phyloP scores from a whole-genome alignment of 148 eudicot species.

The Silene latifolia region DNA sequence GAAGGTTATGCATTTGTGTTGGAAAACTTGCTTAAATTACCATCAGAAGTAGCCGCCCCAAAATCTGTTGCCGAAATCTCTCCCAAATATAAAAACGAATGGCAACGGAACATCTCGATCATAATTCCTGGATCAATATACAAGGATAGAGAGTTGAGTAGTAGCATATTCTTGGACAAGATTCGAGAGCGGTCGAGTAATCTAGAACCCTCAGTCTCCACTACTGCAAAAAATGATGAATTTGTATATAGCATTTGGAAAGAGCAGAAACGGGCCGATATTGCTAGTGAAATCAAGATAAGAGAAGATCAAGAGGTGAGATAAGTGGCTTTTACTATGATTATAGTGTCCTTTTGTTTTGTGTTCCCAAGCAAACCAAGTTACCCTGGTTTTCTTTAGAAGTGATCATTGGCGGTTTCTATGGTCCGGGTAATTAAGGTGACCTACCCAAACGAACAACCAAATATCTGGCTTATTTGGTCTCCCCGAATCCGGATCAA shows the following conservation, averaged over 20 bases:
- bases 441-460: too few relatives aligned
- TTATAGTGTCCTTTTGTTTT: background rate
- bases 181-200: conserved; percentile 42
- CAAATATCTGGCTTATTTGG: too few relatives aligned
- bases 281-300: conserved; percentile 43
- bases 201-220: conserved; percentile 29
- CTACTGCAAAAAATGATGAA: conserved; percentile 34
- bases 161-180: conserved; percentile 38
- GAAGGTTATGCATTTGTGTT: conserved; percentile 70
- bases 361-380: background rate
- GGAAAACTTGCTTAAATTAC: conserved; percentile 55
- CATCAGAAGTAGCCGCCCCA: conserved; percentile 72
- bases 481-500: too few relatives aligned
- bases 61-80: conserved; percentile 52
- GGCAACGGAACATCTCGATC: conserved; percentile 63
- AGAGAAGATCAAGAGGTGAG: conserved; percentile 86
- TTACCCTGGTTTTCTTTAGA: background rate
- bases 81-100: conserved; percentile 46
- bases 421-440: too few relatives aligned
- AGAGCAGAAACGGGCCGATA: conserved; percentile 53
- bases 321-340: background rate
- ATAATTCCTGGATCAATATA: conserved; percentile 29
- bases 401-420: too few relatives aligned
- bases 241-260: conserved; percentile 66
- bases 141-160: conserved; percentile 34